A percentile compares a stretch with the other conserved stretches of the same genome.
These are phyloP conservation scores for Ganoderma lucidum DNA, from an alignment of 1,284 basidiomycete genomes.

Conservation along the genomic window DNA sequence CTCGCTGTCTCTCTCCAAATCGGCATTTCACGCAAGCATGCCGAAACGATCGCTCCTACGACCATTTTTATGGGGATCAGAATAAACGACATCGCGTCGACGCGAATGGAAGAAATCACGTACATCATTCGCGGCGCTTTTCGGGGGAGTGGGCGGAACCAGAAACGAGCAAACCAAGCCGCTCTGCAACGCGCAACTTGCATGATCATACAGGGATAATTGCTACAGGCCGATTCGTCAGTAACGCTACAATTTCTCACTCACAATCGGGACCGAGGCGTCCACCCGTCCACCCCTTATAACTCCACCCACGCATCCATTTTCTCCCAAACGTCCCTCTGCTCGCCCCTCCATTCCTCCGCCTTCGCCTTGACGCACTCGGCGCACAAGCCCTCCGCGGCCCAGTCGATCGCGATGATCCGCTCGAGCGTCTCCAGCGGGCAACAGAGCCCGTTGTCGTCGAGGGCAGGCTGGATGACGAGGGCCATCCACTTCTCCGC, in stretches of 20 bases:
- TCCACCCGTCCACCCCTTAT: not conserved
- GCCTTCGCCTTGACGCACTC: slow-evolving; percentile 65
- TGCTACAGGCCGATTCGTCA: not conserved
- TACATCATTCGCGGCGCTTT: too few species aligned
- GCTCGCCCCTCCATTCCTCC: slow-evolving; percentile 72
- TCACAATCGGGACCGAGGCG: too few species aligned
- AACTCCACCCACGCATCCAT: slow-evolving; percentile 63
- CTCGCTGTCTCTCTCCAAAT: too few species aligned
- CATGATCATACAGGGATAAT: not conserved
- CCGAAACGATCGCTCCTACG: too few species aligned
- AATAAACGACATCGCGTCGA: too few species aligned
- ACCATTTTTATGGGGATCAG: too few species aligned
- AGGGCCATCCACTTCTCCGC: slow-evolving; percentile 74
- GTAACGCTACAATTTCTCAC: not conserved
- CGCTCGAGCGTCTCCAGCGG: slow-evolving; percentile 72
- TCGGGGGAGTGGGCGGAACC: too few species aligned
- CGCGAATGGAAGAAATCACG: too few species aligned
- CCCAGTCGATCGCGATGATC: slow-evolving; percentile 68
- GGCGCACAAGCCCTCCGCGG: slow-evolving; percentile 59
- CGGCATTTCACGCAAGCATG: too few species aligned
- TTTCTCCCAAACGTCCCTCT: slow-evolving; percentile 62
- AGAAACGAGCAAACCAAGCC: too few species aligned
- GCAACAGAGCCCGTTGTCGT: slow-evolving; percentile 60
- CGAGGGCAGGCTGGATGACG: slow-evolving; percentile 70
- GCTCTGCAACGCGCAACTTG: not conserved